phyloP scores from a whole-genome alignment of 176 grass and related monocot species.

The Oropetium thomaeum region DNA sequence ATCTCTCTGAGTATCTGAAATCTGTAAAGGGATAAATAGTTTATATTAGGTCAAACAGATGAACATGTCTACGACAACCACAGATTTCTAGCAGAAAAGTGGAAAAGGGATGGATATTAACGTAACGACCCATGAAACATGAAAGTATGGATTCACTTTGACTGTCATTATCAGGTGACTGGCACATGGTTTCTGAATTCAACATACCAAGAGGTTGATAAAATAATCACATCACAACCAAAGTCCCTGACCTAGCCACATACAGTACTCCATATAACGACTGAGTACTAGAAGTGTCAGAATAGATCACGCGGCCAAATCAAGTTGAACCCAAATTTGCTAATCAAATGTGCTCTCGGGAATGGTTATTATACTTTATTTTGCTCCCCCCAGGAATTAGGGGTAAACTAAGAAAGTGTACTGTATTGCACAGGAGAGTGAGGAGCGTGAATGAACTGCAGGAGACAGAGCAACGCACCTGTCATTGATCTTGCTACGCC shows the following conservation, averaged over 20 bases:
- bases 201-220: neutral
- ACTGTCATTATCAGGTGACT: neutral
- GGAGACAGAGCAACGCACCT: slow-evolving; percentile 40
- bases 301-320: neutral
- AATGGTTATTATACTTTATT: too few relatives aligned
- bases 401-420: neutral
- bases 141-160: neutral
- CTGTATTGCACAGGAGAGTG: too few relatives aligned
- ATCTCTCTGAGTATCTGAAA: slow-evolving; percentile 97
- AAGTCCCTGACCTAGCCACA: neutral
- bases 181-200: neutral
- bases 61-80: neutral
- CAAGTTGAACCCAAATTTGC: neutral
- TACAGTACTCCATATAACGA: neutral
- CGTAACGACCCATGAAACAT: neutral
- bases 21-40: slow-evolving; percentile 35
- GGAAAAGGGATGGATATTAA: neutral
- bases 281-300: neutral
- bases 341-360: neutral
- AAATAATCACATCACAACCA: neutral
- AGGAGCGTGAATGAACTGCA: neutral
- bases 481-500: slow-evolving; percentile 97
- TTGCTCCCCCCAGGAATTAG: too few relatives aligned
- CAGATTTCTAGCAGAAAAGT: neutral
- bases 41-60: neutral